phyloP scores from a whole-genome alignment of 2,329 filamentous ascomycete species.

The Aureobasidium sp. region DNA sequence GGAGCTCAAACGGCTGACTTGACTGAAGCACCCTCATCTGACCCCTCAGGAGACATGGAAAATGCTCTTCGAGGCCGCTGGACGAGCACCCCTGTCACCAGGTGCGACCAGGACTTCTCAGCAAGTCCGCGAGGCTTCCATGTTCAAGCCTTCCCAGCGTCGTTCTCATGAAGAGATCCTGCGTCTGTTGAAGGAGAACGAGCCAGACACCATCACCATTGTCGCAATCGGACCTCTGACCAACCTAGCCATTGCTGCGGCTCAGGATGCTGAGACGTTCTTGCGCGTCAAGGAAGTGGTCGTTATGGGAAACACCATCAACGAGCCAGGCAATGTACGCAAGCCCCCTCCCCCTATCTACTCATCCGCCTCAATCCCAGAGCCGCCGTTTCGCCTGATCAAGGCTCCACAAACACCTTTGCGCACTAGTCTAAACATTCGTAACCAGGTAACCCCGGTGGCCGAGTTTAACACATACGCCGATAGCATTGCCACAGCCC shows the following conservation, averaged over 20 bases:
- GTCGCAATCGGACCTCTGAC: constrained; percentile 85
- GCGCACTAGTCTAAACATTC: constrained; percentile 20
- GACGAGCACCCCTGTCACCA: constrained; percentile 16
- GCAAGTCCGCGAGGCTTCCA: constrained; percentile 29
- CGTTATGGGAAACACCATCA: constrained; percentile 87
- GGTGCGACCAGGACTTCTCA: constrained; percentile 26
- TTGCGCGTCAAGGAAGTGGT: constrained; percentile 82
- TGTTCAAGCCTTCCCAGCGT: constrained; percentile 66
- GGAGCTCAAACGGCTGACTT: not conserved
- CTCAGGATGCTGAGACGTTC: constrained; percentile 82
- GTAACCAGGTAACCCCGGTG: constrained; percentile 56
- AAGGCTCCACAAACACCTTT: constrained; percentile 31
- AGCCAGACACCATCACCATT: constrained; percentile 77
- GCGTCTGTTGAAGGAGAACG: constrained; percentile 73
- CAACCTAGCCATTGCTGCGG: constrained; percentile 83
- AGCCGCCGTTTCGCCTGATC: constrained; percentile 31
- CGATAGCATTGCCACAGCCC: constrained; percentile 49
- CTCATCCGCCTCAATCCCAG: constrained; percentile 19
- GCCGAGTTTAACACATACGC: constrained; percentile 96
- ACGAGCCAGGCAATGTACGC: constrained; percentile 64
- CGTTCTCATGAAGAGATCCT: constrained; percentile 82
- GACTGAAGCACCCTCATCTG: constrained; percentile 39
- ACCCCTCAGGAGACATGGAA: constrained; percentile 41
- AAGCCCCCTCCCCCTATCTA: constrained; percentile 18
- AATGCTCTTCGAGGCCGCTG: constrained; percentile 33